Conservation (phyloP, 306 rosid species). For the Macrotyloma uniflorum region DNA sequence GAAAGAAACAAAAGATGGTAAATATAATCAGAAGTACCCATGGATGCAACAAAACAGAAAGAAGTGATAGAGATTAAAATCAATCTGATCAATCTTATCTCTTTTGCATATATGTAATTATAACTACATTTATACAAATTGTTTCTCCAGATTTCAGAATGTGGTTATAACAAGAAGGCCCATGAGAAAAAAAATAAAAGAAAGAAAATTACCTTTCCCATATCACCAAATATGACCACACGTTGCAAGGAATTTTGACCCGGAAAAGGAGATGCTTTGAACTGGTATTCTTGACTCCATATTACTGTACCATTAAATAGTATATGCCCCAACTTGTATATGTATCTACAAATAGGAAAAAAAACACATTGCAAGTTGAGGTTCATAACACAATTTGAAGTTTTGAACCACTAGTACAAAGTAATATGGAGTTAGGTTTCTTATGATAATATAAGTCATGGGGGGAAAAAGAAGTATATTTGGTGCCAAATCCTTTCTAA, state of each 20-base stretch:
- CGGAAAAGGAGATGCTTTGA: constrained; percentile 89
- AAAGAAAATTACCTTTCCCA: constrained; percentile 82
- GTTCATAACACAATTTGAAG: constrained; percentile 16
- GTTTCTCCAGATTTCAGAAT: neutral
- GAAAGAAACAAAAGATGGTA: neutral
- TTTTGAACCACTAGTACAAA: neutral
- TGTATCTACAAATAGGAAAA: constrained; percentile 53
- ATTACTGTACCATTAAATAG: constrained; percentile 61
- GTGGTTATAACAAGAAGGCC: constrained; percentile 9
- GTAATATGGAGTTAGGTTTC: neutral
- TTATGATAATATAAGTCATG: neutral
- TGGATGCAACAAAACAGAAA: constrained; percentile 2
- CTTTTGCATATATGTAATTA: neutral
- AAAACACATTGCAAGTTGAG: constrained; percentile 7
- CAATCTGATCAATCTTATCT: neutral
- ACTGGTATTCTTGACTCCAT: constrained; percentile 74
- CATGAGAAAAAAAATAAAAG: neutral
- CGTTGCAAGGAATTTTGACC: constrained; percentile 91
- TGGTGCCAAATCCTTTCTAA: neutral
- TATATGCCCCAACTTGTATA: constrained; percentile 81
- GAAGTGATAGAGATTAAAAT: constrained; percentile 18
- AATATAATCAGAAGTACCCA: neutral
- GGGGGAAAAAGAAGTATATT: neutral
- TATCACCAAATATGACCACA: constrained; percentile 87
- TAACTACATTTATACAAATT: neutral